Base-by-base conservation (phyloP, 306 rosid genomes). In the Cyamopsis tetragonoloba region DNA sequence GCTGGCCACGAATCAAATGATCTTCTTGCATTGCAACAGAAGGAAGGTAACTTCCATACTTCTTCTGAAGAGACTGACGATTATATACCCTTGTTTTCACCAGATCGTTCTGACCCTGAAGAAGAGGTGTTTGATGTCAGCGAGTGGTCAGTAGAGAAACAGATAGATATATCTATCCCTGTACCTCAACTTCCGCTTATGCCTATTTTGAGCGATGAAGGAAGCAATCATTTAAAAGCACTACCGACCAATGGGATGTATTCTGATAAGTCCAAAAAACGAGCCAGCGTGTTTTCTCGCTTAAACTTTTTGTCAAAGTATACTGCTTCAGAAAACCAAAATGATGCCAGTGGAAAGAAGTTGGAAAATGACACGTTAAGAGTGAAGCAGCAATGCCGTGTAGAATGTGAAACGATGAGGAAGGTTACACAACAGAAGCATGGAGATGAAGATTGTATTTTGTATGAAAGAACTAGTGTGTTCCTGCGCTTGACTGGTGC, bases 271-370 rank as follows among this genome's bases (percentile, higher is more conserved):
- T 22, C 31, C 10, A 66, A 57, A 43, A 41, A 47, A 18, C 41
- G 47, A 62, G 4, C 72, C 43, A 74, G 81, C 67, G 83, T 78
- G 32, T 84, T 80, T 71, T 80, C 83, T 13, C 81, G 85, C 42
- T 44, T 84, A 41, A 61, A 23, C 57, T 56, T 74, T 51, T 55
- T 69, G 47, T 59, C 66, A 6, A 51, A 73, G 66, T 15, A 38
- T 28, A 19, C 0, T 38, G 26, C 35, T 30, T 54, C 51, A 34
- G 35, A 57, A 44, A 75, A 39, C 56, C 47, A 48, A 35, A 51
- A 73, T 19, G 31, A 6, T 51, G n/a, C 6, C 14, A 8, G 53
- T 18, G 69, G 44, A 30, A 51, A 50, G 15, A 38, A 41, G 70
- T 30, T 42, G 22, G 63, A 9, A 10, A 31, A 30, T 59, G 43